Evolutionary conservation across 768 basidiomycete genomes (phyloP), one percentile per base, ranked within the genome.

Genomic region (Kwoniella shandongensis): DNA sequence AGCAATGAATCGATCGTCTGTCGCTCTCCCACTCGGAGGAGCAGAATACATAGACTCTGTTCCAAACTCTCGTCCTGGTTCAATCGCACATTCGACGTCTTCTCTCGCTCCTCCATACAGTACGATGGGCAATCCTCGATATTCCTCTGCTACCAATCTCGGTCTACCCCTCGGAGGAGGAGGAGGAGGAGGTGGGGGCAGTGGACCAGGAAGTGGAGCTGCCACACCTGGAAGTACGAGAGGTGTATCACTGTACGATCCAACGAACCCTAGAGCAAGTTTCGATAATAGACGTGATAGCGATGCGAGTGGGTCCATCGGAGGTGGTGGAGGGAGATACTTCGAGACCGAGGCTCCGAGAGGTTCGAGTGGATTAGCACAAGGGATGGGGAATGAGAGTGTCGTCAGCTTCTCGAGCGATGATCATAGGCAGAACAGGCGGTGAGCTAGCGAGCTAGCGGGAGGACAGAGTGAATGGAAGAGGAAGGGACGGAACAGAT

Each of bases 1-100:
- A 44, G 79, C 84, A 6, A 63, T 86, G 40, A 78, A 80, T 7
- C 82, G 83, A 51, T 86, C 86, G 12, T 81, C 82, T 27, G 44
- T 59, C n/a, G 36, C 29, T 20, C 15, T 48, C 12, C 44, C 27
- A 1, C 36, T 35, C 22, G 50, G 32, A n/a, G n/a, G n/a, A 25
- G 20, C 46, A 29, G 35, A 59, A n/a, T 42, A 30, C 40, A 47
- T 6, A 6, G 13, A 32, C 13, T 32, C 32, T 13, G 32, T 32
- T 6, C 32, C 32, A 6, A 32, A 6, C 32, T 32, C 32, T 32
- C 32, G 32, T 6, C 32, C 32, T 6, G 32, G 32, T 6, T 32
- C 32, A 6, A 32, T 32, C 32, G 6, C 32, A 13, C 32, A 32
- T 13, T 6, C 7, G 7, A 13, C 32, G 7, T 32, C 32, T 6